Conservation (phyloP, 345 rosid species). For the Pistacia integerrima region DNA sequence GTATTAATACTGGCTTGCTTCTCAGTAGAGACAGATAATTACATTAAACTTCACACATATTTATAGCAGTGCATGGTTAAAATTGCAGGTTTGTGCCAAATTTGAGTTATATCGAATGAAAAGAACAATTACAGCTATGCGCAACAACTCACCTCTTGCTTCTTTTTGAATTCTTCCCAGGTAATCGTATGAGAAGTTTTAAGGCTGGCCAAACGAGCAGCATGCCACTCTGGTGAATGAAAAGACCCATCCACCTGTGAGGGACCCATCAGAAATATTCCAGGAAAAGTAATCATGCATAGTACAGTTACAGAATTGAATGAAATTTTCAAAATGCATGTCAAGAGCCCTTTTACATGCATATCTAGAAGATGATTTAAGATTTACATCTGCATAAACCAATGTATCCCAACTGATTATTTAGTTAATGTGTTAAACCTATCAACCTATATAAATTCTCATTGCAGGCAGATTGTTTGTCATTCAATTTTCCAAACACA, state of each 20-base stretch:
- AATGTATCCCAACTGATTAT: not conserved
- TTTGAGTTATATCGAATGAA: not conserved
- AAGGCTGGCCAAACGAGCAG: constrained; percentile 99
- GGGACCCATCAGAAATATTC: constrained; percentile 77
- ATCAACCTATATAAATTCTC: not conserved
- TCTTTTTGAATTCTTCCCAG: constrained; percentile 87
- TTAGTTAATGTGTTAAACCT: not conserved
- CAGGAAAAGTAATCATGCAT: constrained; percentile 18
- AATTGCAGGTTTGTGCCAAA: not conserved
- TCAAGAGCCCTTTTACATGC: no score
- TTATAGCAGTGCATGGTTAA: not conserved
- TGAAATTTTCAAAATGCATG: no score
- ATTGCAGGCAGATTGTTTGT: not conserved
- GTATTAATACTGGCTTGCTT: not conserved
- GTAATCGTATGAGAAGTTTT: constrained; percentile 90
- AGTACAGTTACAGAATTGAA: not conserved
- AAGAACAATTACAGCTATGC: not conserved
- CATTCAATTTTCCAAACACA: not conserved
- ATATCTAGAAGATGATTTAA: no score
- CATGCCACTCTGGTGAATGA: constrained; percentile 99
- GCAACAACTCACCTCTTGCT: constrained; percentile 64
- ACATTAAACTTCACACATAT: no score
- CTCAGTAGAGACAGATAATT: not conserved
- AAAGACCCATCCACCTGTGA: constrained; percentile 99
- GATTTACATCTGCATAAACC: not conserved